phyloP scores from a whole-genome alignment of 306 rosid genomes.

The Malus sieversii region DNA sequence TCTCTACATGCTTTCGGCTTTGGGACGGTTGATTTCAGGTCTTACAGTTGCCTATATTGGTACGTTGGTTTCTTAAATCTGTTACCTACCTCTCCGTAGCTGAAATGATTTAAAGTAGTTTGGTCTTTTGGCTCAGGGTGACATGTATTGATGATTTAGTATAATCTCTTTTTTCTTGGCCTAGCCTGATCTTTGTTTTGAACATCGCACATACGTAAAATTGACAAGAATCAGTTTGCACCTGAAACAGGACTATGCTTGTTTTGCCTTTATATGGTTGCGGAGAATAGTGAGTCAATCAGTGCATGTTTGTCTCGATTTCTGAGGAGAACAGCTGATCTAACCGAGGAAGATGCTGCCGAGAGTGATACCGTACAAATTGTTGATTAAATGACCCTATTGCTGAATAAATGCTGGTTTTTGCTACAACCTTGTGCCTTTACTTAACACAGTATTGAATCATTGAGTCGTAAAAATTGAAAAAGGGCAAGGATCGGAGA shows the following conservation, averaged over 20 bases:
- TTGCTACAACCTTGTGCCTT: neutral
- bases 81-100: neutral
- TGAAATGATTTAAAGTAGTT: neutral
- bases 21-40: slow-evolving; percentile 78
- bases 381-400: neutral
- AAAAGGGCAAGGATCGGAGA: neutral
- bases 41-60: slow-evolving; percentile 86
- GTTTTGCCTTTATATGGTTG: slow-evolving; percentile 71
- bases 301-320: slow-evolving; percentile 38
- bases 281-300: slow-evolving; percentile 45
- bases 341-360: slow-evolving; percentile 22
- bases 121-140: neutral
- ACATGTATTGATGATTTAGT: neutral
- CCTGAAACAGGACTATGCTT: slow-evolving; percentile 66
- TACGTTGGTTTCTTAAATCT: slow-evolving; percentile 21
- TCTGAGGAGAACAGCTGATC: slow-evolving; percentile 47
- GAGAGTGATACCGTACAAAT: slow-evolving; percentile 29
- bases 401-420: neutral
- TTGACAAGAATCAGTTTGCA: neutral
- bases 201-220: neutral
- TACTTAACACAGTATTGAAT: neutral
- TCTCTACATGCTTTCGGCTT: slow-evolving; percentile 61
- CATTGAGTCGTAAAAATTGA: neutral
- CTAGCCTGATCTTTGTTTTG: neutral
- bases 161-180: neutral